These are phyloP conservation scores for Phytomonas sp. DNA, from an alignment of 208 protist genomes.

Conservation along the genomic window DNA sequence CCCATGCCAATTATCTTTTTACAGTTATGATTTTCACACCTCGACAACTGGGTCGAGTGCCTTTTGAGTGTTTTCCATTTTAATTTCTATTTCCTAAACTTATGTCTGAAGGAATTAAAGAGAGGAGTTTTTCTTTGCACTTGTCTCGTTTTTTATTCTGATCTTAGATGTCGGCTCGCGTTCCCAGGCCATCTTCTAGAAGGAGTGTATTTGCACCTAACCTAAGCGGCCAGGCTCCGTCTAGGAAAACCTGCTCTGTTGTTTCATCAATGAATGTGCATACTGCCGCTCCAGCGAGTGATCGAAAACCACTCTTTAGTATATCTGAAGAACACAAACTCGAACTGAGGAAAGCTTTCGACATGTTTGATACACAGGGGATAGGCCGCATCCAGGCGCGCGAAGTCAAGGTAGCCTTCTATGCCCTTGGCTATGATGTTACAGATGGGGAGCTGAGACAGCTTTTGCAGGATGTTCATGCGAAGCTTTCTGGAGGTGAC, in stretches of 20 bases:
- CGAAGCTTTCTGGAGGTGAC: constrained; percentile 21
- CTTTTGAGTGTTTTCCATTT: neutral
- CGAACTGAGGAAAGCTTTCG: constrained; percentile 92
- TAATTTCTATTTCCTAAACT: neutral
- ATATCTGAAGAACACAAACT: constrained; percentile 71
- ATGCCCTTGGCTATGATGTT: constrained; percentile 92
- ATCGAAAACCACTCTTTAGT: constrained; percentile 25
- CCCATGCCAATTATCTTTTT: neutral
- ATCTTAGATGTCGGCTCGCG: neutral
- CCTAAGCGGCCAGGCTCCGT: neutral
- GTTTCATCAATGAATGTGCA: constrained; percentile 9
- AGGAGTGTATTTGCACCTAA: neutral
- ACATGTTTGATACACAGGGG: constrained; percentile 93
- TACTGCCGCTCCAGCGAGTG: neutral
- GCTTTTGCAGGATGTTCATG: constrained; percentile 70
- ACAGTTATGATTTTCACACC: too few species aligned
- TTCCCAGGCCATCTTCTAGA: neutral
- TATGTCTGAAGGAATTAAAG: neutral
- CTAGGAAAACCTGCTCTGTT: neutral
- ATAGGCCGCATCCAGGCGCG: constrained; percentile 78
- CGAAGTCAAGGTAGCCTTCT: constrained; percentile 90
- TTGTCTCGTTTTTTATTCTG: constrained; percentile 13
- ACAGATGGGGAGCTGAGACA: constrained; percentile 80
- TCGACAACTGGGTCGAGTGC: too few species aligned
- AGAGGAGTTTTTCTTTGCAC: constrained; percentile 11